Conservation (phyloP, 306 rosid genomes). For the Abrus pulchellus region DNA sequence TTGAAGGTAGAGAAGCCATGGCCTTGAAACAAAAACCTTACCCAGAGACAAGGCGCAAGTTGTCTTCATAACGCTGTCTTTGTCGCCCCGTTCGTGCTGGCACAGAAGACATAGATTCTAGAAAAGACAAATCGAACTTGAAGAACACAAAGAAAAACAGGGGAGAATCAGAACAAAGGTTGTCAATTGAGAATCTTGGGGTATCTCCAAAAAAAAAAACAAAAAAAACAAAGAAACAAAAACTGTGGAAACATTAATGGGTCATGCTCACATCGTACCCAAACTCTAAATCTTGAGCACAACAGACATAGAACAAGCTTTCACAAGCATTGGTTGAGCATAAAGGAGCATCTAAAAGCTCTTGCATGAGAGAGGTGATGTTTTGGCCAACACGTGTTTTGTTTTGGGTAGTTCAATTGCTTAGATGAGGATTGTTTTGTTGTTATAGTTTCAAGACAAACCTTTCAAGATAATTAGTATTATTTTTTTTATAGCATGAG, state of each 20-base stretch:
- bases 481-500: not conserved
- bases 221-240: not conserved
- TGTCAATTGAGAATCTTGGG: conserved; percentile 17
- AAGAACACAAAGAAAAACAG: conserved; percentile 23
- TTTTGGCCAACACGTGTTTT: conserved; percentile 26
- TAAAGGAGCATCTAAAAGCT: conserved; percentile 28
- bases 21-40: conserved; percentile 47
- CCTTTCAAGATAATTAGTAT: not conserved
- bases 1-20: conserved; percentile 14
- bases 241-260: conserved; percentile 12
- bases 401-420: not conserved
- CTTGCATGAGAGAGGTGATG: conserved; percentile 40
- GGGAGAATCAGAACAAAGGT: conserved; percentile 32
- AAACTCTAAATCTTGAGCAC: conserved; percentile 3
- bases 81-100: conserved; percentile 75
- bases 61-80: conserved; percentile 78
- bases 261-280: conserved; percentile 31
- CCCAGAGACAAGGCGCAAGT: conserved; percentile 91
- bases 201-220: not conserved
- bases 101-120: conserved; percentile 61
- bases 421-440: conserved; percentile 21
- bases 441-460: conserved; percentile 28
- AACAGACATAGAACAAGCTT: conserved; percentile 23
- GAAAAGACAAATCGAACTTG: conserved; percentile 28
- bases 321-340: not conserved